These are phyloP conservation scores for Cyclanthera cordifolia DNA, from an alignment of 306 rosid species.

Conservation along the genomic window DNA sequence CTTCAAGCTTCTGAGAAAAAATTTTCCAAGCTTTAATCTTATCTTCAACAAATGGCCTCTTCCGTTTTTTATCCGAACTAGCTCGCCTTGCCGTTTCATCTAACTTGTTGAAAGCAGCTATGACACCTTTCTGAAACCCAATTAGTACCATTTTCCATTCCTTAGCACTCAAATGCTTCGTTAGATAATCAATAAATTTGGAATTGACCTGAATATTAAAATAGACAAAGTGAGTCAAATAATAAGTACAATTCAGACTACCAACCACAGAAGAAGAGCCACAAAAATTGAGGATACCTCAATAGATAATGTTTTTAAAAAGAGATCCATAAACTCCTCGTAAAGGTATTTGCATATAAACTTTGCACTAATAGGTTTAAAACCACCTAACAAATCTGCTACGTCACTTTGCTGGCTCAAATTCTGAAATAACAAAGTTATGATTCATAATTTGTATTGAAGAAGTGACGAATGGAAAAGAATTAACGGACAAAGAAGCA, in stretches of 20 bases:
- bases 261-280: slow-evolving; percentile 11
- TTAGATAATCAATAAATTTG: too few relatives aligned
- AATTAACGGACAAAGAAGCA: slow-evolving; percentile 12
- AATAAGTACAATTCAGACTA: slow-evolving; percentile 4
- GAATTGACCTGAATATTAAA: slow-evolving; percentile 40
- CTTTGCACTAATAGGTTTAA: slow-evolving; percentile 62
- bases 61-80: slow-evolving; percentile 43
- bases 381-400: slow-evolving; percentile 81
- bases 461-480: background rate
- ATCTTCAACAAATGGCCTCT: slow-evolving; percentile 47
- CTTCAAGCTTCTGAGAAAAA: slow-evolving; percentile 43
- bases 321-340: slow-evolving; percentile 49
- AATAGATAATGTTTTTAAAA: slow-evolving; percentile 32
- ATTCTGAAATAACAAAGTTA: slow-evolving; percentile 41
- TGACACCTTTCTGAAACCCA: slow-evolving; percentile 37
- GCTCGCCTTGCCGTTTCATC: slow-evolving; percentile 23
- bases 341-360: slow-evolving; percentile 40
- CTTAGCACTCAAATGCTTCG: slow-evolving; percentile 26
- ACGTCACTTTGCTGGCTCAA: slow-evolving; percentile 94
- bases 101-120: slow-evolving; percentile 24
- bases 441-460: background rate
- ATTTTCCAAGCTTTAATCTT: slow-evolving; percentile 49
- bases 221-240: slow-evolving; percentile 14
- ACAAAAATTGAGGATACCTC: slow-evolving; percentile 31
- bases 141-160: slow-evolving; percentile 42